A percentile compares a stretch with the other conserved stretches of the same genome.
These are phyloP conservation scores for Arthrobotrys iridis DNA, from an alignment of 2,329 filamentous ascomycete genomes.

Conservation along the genomic window DNA sequence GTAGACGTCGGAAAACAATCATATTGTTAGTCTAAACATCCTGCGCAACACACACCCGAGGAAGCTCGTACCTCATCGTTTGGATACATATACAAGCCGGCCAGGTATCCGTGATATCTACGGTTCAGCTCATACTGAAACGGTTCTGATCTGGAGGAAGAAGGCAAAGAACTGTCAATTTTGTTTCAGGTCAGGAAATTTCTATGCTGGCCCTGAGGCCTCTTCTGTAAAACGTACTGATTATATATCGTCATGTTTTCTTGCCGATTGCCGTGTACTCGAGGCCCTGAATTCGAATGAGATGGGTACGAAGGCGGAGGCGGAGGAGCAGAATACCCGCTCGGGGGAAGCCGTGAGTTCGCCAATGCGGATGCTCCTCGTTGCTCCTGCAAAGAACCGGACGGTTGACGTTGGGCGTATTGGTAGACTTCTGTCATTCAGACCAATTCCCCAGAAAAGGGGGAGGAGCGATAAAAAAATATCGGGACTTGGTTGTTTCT, in stretches of 20 bases:
- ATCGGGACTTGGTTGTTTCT: background rate
- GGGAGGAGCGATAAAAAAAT: background rate
- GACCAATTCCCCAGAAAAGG: slow-evolving; percentile 37
- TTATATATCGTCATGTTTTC: slow-evolving; percentile 51
- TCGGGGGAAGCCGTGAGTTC: slow-evolving; percentile 52
- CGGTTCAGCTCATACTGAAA: slow-evolving; percentile 71
- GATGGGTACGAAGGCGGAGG: slow-evolving; percentile 34
- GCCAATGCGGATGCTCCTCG: slow-evolving; percentile 53
- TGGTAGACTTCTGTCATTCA: slow-evolving; percentile 53
- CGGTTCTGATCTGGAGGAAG: slow-evolving; percentile 16
- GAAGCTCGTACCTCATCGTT: slow-evolving; percentile 73
- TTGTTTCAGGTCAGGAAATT: background rate
- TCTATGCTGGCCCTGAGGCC: background rate
- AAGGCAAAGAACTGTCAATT: background rate
- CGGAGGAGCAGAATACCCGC: slow-evolving; percentile 52
- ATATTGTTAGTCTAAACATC: slow-evolving; percentile 39
- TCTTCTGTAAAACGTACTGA: slow-evolving; percentile 22
- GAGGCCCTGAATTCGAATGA: slow-evolving; percentile 21
- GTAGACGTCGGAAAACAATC: slow-evolving; percentile 47
- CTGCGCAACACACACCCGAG: slow-evolving; percentile 22
- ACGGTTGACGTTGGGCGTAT: slow-evolving; percentile 45
- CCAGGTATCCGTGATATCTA: slow-evolving; percentile 74
- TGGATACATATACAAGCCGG: slow-evolving; percentile 78
- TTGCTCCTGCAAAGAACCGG: slow-evolving; percentile 52
- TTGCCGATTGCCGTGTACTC: slow-evolving; percentile 38